Evolutionary conservation across 805 yeast genomes (phyloP).

Genomic region (Candida nitratophila): DNA sequence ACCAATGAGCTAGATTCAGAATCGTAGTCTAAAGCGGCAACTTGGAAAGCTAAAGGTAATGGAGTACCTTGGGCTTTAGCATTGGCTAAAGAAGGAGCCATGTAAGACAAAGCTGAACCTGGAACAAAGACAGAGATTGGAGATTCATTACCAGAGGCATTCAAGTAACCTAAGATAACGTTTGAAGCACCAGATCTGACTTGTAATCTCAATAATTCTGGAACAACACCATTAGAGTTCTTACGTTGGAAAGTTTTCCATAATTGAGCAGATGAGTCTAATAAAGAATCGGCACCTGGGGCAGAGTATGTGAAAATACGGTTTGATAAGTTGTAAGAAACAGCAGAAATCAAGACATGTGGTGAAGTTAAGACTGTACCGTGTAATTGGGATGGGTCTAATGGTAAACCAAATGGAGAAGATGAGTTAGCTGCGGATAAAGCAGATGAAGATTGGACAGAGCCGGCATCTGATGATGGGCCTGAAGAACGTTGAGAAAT

Average conservation of each 20-base stretch:
- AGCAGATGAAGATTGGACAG: conserved; percentile 19
- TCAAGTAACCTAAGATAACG: conserved; percentile 65
- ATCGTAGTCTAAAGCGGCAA: conserved; percentile 73
- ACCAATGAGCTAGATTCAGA: conserved; percentile 42
- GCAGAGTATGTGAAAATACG: conserved; percentile 67
- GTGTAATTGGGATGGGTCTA: conserved; percentile 45
- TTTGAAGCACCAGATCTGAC: conserved; percentile 81
- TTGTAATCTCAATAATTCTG: conserved; percentile 55
- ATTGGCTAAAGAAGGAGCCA: conserved; percentile 52
- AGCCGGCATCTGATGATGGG: conserved; percentile 10
- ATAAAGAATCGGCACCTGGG: conserved; percentile 49
- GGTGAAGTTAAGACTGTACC: conserved; percentile 49
- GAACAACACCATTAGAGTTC: conserved; percentile 52
- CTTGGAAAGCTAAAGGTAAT: conserved; percentile 61
- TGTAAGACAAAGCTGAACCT: conserved; percentile 58
- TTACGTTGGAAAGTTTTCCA: conserved; percentile 51
- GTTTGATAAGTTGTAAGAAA: conserved; percentile 43
- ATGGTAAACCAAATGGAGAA: conserved; percentile 56
- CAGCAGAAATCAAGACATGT: conserved; percentile 44
- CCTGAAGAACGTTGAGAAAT: conserved; percentile 12
- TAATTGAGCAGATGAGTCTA: conserved; percentile 50
- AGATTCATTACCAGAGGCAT: conserved; percentile 10
- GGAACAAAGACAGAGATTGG: conserved; percentile 44
- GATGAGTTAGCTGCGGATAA: conserved; percentile 32
- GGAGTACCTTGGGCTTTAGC: conserved; percentile 22